phyloP scores from a whole-genome alignment of 2,329 filamentous ascomycete species.

The Diaporthe nobilis region DNA sequence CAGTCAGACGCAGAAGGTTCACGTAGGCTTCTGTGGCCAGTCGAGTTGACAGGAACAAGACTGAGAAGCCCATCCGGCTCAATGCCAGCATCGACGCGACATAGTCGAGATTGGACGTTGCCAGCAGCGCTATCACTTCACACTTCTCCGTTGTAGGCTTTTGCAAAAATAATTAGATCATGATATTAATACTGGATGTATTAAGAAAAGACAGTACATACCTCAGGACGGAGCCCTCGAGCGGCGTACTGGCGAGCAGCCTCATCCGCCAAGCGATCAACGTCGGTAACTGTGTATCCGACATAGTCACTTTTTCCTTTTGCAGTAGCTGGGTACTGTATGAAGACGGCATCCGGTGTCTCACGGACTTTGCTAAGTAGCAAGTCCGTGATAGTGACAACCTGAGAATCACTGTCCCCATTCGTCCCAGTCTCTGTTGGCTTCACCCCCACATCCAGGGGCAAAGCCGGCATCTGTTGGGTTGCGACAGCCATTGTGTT shows the following conservation, averaged over 20 bases:
- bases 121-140: conserved; percentile 62
- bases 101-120: conserved; percentile 64
- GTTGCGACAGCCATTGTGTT: conserved; percentile 33
- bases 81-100: conserved; percentile 67
- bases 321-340: conserved; percentile 36
- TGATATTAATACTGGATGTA: too few relatives aligned
- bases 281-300: conserved; percentile 34
- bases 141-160: conserved; percentile 44
- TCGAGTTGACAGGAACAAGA: conserved; percentile 67
- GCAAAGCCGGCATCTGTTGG: conserved; percentile 20
- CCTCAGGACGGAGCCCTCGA: conserved; percentile 35
- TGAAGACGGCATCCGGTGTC: conserved; percentile 34
- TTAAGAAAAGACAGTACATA: too few relatives aligned
- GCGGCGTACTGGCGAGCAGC: conserved; percentile 38
- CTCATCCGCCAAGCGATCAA: conserved; percentile 37
- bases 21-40: conserved; percentile 65
- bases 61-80: conserved; percentile 65
- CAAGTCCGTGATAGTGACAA: conserved; percentile 37
- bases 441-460: conserved; percentile 6
- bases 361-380: conserved; percentile 39
- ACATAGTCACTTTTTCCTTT: conserved; percentile 40
- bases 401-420: not conserved
- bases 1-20: conserved; percentile 60
- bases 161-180: not conserved
- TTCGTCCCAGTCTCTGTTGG: not conserved